A percentile compares a stretch with the other conserved stretches of the same genome.
Conservation (phyloP, 2,329 filamentous ascomycete species). For the Exophiala oligosperma region DNA sequence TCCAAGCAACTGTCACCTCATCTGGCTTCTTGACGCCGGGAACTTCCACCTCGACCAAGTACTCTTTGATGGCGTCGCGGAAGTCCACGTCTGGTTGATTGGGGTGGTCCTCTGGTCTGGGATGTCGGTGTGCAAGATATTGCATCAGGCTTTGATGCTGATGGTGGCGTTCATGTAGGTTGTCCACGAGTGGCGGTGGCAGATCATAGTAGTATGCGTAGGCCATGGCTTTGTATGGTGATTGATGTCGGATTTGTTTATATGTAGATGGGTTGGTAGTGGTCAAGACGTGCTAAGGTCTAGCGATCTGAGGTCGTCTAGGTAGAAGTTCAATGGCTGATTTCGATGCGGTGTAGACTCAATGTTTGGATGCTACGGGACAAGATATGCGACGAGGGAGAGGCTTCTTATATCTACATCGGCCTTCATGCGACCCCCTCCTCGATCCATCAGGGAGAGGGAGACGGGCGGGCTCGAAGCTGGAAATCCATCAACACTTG, state of each 20-base stretch:
- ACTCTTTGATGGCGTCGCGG: constrained; percentile 23
- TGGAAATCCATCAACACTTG: too few species aligned
- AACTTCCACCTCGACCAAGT: constrained; percentile 24
- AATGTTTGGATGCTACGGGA: too few species aligned
- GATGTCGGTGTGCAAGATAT: constrained; percentile 16
- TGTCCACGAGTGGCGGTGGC: constrained; percentile 24
- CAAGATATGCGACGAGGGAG: too few species aligned
- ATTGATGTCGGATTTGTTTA: constrained; percentile 1
- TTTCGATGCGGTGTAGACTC: too few species aligned
- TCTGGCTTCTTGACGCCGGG: constrained; percentile 23
- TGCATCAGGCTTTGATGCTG: constrained; percentile 20
- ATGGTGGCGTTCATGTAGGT: constrained; percentile 21
- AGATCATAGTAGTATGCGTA: constrained; percentile 26
- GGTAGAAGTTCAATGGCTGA: too few species aligned
- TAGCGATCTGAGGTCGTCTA: too few species aligned
- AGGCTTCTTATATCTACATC: too few species aligned
- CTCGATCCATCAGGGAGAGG: too few species aligned
- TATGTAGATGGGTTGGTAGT: too few species aligned
- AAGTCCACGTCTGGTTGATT: constrained; percentile 26
- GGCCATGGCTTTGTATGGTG: constrained; percentile 14
- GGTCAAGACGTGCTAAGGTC: too few species aligned
- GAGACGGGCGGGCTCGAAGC: too few species aligned
- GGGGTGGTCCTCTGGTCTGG: constrained; percentile 23
- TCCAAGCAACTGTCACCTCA: constrained; percentile 24
- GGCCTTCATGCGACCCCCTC: too few species aligned